Evolutionary conservation across 2,329 filamentous ascomycete genomes (phyloP), one percentile per base, ranked within the genome.

Genomic region (Cytospora chrysosperma): DNA sequence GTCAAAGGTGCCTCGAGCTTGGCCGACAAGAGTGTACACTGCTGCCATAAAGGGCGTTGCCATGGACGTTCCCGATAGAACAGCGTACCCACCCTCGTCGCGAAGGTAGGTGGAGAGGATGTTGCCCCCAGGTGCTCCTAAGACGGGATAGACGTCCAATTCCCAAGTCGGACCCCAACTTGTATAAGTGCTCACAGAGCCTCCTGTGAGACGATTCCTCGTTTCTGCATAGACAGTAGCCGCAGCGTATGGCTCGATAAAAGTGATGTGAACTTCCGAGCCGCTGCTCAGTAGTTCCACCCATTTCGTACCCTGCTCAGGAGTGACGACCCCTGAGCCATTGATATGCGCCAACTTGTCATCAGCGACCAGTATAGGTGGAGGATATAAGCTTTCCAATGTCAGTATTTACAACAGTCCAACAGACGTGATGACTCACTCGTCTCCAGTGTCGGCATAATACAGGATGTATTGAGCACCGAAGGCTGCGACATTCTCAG

Each of bases 141-240:
- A 72, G 67, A 86, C 79, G 0, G 85, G 84, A 72, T 85, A 85
- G 55, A 83, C 72, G 53, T 82, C 78, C 67, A 83, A 75, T 67
- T 87, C 83, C 72, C 80, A 86, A 1, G 80, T 84, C 6, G 85
- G 85, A 15, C 85, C 85, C 85, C 84, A 88, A 6, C 79, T 81
- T 34, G 81, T 84, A 70, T 75, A 85, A 3, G 70, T 71, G 67
- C 79, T 84, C 40, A 82, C 71, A 34, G 78, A 81, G 15, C 84
- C 85, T 2, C 81, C 83, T 0, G 78, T 81, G 0, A 68, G 57
- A 4, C 68, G 71, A 69, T 83, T 82, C 30, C 61, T 37, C 21
- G 67, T 59, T n/a, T 72, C 56, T 37, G 28, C 21, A 15, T 32
- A 40, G 2, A 49, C 32, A 15, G n/a, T 9, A 1, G 15, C 40